Evolutionary conservation across 352 stramenopile genomes (phyloP).

Genomic region (Phytopythium mirpurense): DNA sequence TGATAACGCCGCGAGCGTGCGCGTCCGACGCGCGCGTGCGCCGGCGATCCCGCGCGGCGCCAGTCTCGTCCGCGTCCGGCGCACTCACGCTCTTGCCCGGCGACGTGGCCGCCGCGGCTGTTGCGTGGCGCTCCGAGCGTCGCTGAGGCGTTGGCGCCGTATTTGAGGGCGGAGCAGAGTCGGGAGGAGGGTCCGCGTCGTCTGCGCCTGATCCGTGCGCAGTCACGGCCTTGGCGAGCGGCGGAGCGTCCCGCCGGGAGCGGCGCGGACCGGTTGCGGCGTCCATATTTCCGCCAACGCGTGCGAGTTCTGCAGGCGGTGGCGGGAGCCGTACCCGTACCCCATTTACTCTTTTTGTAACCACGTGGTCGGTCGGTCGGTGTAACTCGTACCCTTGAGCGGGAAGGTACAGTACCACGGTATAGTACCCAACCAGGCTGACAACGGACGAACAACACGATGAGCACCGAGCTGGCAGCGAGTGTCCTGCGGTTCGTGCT

Average conservation of each 20-base stretch:
- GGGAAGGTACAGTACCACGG: too few species aligned
- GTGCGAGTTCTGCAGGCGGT: too few species aligned
- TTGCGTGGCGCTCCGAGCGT: constrained; percentile 19
- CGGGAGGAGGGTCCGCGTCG: neutral
- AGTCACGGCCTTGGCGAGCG: constrained; percentile 14
- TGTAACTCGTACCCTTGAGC: too few species aligned
- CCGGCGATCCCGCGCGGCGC: neutral
- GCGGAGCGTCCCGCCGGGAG: constrained; percentile 31
- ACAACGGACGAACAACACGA: too few species aligned
- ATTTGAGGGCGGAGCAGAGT: neutral
- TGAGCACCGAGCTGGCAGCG: constrained; percentile 20
- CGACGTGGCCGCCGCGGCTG: neutral
- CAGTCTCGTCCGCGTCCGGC: constrained; percentile 2
- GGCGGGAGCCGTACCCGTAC: too few species aligned
- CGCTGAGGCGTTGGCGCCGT: constrained; percentile 6
- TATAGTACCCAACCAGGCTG: too few species aligned
- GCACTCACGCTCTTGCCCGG: neutral
- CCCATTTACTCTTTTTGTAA: too few species aligned
- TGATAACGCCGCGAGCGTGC: constrained; percentile 3
- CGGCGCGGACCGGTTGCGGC: constrained; percentile 13
- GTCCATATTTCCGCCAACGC: too few species aligned
- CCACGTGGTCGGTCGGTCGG: too few species aligned
- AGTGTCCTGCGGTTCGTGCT: constrained; percentile 42
- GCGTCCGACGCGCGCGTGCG: neutral
- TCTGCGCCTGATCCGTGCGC: constrained; percentile 1